Evolutionary conservation across 257 asterid species (phyloP), one percentile per base, ranked within the genome.

Genomic region (Jaltomata sinuosa): DNA sequence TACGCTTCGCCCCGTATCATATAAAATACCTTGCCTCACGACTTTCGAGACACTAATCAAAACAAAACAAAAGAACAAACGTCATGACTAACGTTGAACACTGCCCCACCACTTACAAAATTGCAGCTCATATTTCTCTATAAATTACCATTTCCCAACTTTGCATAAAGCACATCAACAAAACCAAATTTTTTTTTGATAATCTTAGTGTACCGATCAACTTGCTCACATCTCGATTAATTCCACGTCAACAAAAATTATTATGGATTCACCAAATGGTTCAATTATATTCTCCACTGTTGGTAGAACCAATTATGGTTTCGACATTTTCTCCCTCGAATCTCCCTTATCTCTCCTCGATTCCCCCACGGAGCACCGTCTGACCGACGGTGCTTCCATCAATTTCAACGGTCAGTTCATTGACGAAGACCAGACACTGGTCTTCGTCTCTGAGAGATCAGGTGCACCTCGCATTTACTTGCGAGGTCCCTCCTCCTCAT

Each of bases 361-460:
- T 80, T 25, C 10, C 10, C 80, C 81, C 85, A 9, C 87, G 71
- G 91, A 91, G 79, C 88, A 57, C 85, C 90, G 94, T 83, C 94
- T 94, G 36, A 95, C 97, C 1, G 97, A 95, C 81, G 91, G 97
- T 5, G 10, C 84, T 29, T 94, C 97, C 84, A 38, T 94, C 53
- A 95, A 94, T 45, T 93, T 86, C 53, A 93, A 95, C 83, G 98
- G 91, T 84, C 94, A 91, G 40, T 94, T 94, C 18, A 72, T 85
- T 10, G 90, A 92, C 7, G 94, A 94, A 0, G 87, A 87, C 2
- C 50, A 82, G 3, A 64, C 88, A 18, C 49, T 94, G 0, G 91
- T 93, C 42, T 95, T 85, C 71, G 72, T 95, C 85, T 94, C 97
- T 2, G 96, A 95, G 84, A 88, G 97, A 85, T 83, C 91, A 22